Conservation (phyloP, 2,329 filamentous ascomycete genomes). For the Thermochaetoides dissita region DNA sequence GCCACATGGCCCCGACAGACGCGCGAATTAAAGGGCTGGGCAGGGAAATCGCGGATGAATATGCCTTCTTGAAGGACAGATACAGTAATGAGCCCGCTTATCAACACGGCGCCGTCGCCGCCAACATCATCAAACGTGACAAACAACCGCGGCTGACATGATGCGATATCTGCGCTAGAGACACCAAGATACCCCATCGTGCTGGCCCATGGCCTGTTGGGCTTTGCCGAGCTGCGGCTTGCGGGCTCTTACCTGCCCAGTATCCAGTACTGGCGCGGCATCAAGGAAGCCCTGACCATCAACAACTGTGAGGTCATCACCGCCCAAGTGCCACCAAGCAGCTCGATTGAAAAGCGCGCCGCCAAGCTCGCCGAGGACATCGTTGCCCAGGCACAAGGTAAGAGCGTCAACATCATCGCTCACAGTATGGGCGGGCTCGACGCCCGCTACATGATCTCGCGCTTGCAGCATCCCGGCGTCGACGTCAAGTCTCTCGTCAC, state of each 20-base stretch:
- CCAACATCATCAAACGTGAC: too few species aligned
- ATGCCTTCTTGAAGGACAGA: conserved; percentile 12
- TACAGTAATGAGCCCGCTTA: conserved; percentile 8
- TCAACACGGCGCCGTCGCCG: too few species aligned
- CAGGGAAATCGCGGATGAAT: conserved; percentile 14
- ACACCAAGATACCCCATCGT: conserved; percentile 49
- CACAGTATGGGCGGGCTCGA: conserved; percentile 57
- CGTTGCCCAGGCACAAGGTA: conserved; percentile 28
- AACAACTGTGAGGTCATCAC: conserved; percentile 43
- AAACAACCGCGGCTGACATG: too few species aligned
- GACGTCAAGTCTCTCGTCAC: conserved; percentile 39
- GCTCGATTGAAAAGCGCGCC: conserved; percentile 46
- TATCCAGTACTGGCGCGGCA: conserved; percentile 52
- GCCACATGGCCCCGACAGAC: conserved; percentile 8
- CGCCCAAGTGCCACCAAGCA: conserved; percentile 46
- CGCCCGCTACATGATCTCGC: conserved; percentile 50
- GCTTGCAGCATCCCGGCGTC: conserved; percentile 32
- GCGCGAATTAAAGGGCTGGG: conserved; percentile 12
- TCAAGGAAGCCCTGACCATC: conserved; percentile 40
- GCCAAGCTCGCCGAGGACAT: conserved; percentile 43
- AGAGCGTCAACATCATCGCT: conserved; percentile 61
- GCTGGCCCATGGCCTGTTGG: conserved; percentile 50
- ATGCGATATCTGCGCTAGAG: conserved; percentile 19
- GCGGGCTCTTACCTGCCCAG: conserved; percentile 35
- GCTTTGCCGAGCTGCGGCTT: conserved; percentile 44